Percentiles rank a stretch among this genome's conserved stretches.
These are phyloP conservation scores for Xylaria sp. DNA, from an alignment of 2,329 filamentous ascomycete genomes.

Conservation along the genomic window DNA sequence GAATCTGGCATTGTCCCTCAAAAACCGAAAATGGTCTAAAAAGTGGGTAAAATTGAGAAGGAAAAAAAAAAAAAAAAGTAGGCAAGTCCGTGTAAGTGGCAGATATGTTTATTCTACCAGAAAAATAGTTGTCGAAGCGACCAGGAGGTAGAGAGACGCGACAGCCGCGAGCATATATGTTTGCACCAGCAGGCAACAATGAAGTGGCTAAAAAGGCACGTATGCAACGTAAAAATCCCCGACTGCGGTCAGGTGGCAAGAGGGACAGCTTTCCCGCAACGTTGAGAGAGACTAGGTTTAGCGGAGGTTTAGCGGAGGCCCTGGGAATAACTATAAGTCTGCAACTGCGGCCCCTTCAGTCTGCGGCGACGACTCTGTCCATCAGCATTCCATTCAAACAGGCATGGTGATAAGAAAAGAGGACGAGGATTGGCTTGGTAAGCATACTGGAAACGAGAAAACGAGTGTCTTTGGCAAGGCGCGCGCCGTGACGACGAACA, in stretches of 20 bases:
- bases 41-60: background rate
- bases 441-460: background rate
- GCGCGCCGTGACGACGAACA: background rate
- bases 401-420: background rate
- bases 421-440: background rate
- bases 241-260: background rate
- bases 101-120: background rate
- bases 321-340: background rate
- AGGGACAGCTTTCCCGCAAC: background rate
- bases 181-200: background rate
- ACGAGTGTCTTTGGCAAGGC: background rate
- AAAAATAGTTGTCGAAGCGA: background rate
- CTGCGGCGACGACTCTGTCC: background rate
- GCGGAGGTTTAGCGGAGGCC: background rate
- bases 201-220: conserved; percentile 3
- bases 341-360: background rate
- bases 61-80: background rate
- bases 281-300: background rate
- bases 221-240: background rate
- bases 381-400: background rate
- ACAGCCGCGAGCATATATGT: background rate
- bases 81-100: background rate
- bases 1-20: conserved; percentile 24
- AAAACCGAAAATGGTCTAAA: background rate
- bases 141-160: background rate